Evolutionary conservation across 139 green algal species (phyloP), one percentile per base, ranked within the genome.

Genomic region (Diplosphaera chodatii): DNA sequence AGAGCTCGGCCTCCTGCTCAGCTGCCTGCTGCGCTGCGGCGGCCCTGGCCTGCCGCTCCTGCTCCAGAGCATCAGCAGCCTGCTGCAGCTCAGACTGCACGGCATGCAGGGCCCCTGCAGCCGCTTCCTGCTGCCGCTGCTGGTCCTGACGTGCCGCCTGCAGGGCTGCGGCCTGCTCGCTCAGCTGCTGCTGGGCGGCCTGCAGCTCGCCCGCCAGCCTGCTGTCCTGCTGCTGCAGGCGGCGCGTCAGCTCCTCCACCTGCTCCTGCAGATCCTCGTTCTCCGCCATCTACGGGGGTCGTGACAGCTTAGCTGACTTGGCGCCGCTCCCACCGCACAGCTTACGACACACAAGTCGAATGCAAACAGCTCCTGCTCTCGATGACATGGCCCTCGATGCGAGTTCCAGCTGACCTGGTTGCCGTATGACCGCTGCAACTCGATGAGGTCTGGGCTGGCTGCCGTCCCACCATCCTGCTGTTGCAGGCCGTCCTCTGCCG

Each of bases 1-100:
- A 10, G 8, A 48, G 8, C 32, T 55, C 65, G 2, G 65, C 65
- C 32, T 69, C 65, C 32, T 4, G 4, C 32, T 69, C 65, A 56
- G 65, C 32, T 34, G 65, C 65, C 41, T 34, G 32, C 40, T 55
- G 32, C 32, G 30, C 27, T 37, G 63, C n/a, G 69, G 71, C 71
- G 65, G 34, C 63, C 48, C 63, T 27, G 37, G 18, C 63, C 69
- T 68, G 28, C 71, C 63, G 37, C 37, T 48, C 37, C 62, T 71
- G 40, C 41, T 67, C 37, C 18, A 55, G 40, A 25, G 67, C 64
- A 2, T 66, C 63, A 21, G 37, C 37, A 40, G 56, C 63, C 64
- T 23, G 23, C 21, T 76, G 40, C 8, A 41, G 34, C 41, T 71
- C 30, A 18, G 64, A 64, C 41, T 76, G 71, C 64, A 71, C 28